These are phyloP conservation scores for Pseudoturritis turrita DNA, from an alignment of 345 rosid species.

Conservation along the genomic window DNA sequence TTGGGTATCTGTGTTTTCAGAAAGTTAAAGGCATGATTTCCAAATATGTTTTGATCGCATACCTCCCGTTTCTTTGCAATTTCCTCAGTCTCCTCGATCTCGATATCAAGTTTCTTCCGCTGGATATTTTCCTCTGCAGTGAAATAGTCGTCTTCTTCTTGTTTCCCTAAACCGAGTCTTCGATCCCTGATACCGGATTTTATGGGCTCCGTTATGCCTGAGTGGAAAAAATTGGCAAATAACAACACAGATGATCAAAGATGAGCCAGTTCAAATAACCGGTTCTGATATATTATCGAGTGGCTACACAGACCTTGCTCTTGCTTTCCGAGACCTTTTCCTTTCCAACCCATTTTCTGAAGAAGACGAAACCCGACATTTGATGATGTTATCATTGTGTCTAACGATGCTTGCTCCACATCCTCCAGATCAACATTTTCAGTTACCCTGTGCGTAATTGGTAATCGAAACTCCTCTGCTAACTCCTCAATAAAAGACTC, in stretches of 20 bases:
- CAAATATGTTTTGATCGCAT: slow-evolving; percentile 43
- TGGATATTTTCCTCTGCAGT: slow-evolving; percentile 96
- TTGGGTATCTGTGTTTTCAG: slow-evolving; percentile 41
- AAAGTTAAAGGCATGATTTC: slow-evolving; percentile 59
- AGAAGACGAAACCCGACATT: slow-evolving; percentile 94
- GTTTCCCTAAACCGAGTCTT: slow-evolving; percentile 90
- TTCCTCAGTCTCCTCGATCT: slow-evolving; percentile 92
- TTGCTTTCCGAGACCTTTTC: slow-evolving; percentile 91
- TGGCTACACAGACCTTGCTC: slow-evolving; percentile 70
- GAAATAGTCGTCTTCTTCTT: slow-evolving; percentile 95
- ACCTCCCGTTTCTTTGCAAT: slow-evolving; percentile 93
- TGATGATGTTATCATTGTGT: slow-evolving; percentile 71
- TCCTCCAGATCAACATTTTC: slow-evolving; percentile 84
- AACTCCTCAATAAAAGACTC: slow-evolving; percentile 65
- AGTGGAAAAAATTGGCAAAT: not conserved
- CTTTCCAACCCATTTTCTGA: slow-evolving; percentile 99
- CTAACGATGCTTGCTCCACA: slow-evolving; percentile 88
- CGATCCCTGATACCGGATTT: slow-evolving; percentile 94
- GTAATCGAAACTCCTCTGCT: slow-evolving; percentile 70
- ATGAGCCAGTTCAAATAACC: no score
- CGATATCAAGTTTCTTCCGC: slow-evolving; percentile 81
- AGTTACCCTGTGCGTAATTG: slow-evolving; percentile 61
- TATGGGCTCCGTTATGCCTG: slow-evolving; percentile 89
- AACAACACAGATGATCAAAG: not conserved
- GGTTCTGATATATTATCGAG: no score